A percentile compares a stretch with the other conserved stretches of the same genome.
These are phyloP conservation scores for Monilinia fructigena DNA, from an alignment of 2,329 filamentous ascomycete species.

Conservation along the genomic window DNA sequence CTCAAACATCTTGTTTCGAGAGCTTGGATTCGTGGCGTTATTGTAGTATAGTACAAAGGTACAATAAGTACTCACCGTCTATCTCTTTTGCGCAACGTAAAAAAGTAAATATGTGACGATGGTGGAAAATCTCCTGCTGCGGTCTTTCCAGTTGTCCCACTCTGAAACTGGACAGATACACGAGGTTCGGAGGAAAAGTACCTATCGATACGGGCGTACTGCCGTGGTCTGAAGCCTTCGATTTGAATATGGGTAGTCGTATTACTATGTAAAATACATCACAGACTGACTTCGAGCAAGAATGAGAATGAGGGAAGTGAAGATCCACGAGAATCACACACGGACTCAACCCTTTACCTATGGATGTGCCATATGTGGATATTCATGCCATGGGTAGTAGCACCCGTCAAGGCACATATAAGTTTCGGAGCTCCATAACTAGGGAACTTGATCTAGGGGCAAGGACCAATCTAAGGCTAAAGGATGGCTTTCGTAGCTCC, in stretches of 20 bases:
- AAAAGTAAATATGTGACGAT: constrained; percentile 20
- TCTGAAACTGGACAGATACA: constrained; percentile 19
- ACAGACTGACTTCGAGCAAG: not conserved
- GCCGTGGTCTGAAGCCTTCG: not conserved
- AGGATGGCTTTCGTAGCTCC: constrained; percentile 4
- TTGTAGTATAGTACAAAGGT: constrained; percentile 8
- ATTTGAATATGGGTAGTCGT: not conserved
- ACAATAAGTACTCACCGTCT: constrained; percentile 22
- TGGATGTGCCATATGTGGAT: constrained; percentile 6
- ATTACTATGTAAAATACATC: not conserved
- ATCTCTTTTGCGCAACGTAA: constrained; percentile 14
- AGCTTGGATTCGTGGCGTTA: constrained; percentile 3
- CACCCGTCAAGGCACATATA: constrained; percentile 12
- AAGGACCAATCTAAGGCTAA: not conserved
- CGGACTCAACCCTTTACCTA: constrained; percentile 12
- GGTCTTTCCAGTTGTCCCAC: constrained; percentile 18
- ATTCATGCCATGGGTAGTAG: constrained; percentile 5
- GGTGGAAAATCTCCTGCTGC: constrained; percentile 8
- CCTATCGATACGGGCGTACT: constrained; percentile 10
- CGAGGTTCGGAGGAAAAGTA: constrained; percentile 12
- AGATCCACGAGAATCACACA: constrained; percentile 23
- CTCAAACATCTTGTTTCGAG: constrained; percentile 7
- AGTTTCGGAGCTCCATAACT: constrained; percentile 9
- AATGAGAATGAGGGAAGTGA: constrained; percentile 13
- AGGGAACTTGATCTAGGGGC: not conserved